phyloP scores from a whole-genome alignment of 2,329 filamentous ascomycete genomes.

The Furcasterigmium furcatum region DNA sequence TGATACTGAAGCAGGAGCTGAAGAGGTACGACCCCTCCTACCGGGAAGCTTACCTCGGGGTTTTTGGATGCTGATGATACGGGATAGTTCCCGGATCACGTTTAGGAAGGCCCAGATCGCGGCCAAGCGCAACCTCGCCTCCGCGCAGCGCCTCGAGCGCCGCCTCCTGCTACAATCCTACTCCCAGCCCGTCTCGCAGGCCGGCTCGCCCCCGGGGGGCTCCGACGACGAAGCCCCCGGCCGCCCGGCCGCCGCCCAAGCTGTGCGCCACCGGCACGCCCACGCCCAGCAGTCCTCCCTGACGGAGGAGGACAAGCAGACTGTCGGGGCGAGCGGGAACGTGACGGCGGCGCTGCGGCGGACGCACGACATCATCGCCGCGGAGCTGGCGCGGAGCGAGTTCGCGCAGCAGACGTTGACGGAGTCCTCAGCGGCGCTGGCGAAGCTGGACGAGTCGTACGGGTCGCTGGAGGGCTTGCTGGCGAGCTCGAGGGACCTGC shows the following conservation, averaged over 20 bases:
- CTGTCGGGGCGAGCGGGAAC: constrained; percentile 73
- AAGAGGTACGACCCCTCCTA: constrained; percentile 49
- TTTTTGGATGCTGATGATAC: constrained; percentile 10
- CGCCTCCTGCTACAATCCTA: constrained; percentile 70
- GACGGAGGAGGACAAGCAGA: constrained; percentile 67
- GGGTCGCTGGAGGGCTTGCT: constrained; percentile 75
- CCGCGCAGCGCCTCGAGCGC: constrained; percentile 72
- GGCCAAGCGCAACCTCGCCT: constrained; percentile 71
- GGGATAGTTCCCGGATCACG: constrained; percentile 50
- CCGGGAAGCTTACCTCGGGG: neutral
- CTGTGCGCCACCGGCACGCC: constrained; percentile 17
- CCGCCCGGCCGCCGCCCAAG: constrained; percentile 11
- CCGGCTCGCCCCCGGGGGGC: constrained; percentile 22
- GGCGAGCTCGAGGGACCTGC: constrained; percentile 67
- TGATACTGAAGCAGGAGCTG: constrained; percentile 67
- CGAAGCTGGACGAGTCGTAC: constrained; percentile 78
- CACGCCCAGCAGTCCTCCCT: constrained; percentile 29
- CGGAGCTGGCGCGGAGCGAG: constrained; percentile 79
- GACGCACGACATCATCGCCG: constrained; percentile 82
- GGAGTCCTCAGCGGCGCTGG: constrained; percentile 79
- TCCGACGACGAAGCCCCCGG: constrained; percentile 16
- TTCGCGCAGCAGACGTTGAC: constrained; percentile 88
- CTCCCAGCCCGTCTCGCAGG: constrained; percentile 35
- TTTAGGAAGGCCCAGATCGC: constrained; percentile 81
- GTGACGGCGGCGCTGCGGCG: constrained; percentile 80